Evolutionary conservation across 495 filamentous ascomycete species (phyloP), one percentile per base, ranked within the genome.

Genomic region (Hypoxylon perforatum): DNA sequence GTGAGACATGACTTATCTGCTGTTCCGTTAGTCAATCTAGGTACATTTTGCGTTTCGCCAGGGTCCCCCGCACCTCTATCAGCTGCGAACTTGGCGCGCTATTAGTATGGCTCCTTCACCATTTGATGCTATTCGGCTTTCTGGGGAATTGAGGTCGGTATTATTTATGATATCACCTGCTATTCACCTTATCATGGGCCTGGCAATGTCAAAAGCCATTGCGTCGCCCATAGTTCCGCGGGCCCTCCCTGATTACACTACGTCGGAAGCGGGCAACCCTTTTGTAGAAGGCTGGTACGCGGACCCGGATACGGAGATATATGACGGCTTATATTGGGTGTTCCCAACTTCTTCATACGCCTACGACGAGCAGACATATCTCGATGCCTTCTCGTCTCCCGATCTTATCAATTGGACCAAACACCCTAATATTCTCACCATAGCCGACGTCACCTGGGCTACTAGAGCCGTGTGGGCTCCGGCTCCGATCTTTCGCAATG

Each of bases 301-400:
- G 0, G 83, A 85, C 54, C 82, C 82, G 8, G 82, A 81, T 21
- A 81, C 81, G 23, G 81, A 81, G 62, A 77, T 82, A 67, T 84
- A 84, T 72, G 74, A 82, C 44, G 77, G 75, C 55, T 75, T 72
- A 30, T 73, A 81, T 65, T 85, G 84, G 78, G 78, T 85, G 48
- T 85, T 80, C 70, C 80, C 83, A 23, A 82, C 81, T 0, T 73
- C 82, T 35, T 83, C 82, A 46, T 73, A 73, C 21, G 66, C 76
- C 47, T 82, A 80, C 17, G 73, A 74, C 30, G 75, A 82, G 50
- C 65, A 76, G 48, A 77, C 73, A 11, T 81, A 82, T 64, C 79
- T 84, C 65, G 80, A 85, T 61, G 83, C 84, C 57, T 81, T 83
- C 70, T 84, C 81, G 0, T 78, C 82, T 62, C 65, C 75, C 33